Evolutionary conservation across 345 rosid genomes (phyloP).

Genomic region (Bruguiera sexangula): DNA sequence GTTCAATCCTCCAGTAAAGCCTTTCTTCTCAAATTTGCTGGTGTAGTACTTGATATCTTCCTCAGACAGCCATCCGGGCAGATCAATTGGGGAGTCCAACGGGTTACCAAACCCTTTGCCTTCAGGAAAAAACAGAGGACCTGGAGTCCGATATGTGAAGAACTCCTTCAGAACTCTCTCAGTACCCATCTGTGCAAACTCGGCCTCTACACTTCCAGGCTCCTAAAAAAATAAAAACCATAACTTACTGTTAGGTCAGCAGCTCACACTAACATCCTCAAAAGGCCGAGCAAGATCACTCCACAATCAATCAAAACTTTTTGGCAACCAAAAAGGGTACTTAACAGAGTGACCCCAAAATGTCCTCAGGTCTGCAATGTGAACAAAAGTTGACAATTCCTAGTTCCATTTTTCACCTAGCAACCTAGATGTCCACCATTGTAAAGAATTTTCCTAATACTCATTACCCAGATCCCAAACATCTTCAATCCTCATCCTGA

Average conservation of each 20-base stretch:
- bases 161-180: constrained; percentile 12
- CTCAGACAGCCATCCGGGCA: constrained; percentile 31
- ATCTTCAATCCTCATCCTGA: too few species aligned
- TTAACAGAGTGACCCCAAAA: too few species aligned
- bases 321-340: too few species aligned
- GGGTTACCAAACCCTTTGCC: constrained; percentile 22
- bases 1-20: constrained; percentile 29
- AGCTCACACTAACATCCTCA: too few species aligned
- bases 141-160: constrained; percentile 5
- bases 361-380: too few species aligned
- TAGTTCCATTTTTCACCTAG: too few species aligned
- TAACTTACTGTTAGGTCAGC: neutral
- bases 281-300: too few species aligned
- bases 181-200: constrained; percentile 10
- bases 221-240: neutral
- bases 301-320: too few species aligned
- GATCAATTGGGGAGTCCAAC: constrained; percentile 13
- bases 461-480: too few species aligned
- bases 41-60: constrained; percentile 27
- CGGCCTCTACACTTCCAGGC: constrained; percentile 19
- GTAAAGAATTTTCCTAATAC: too few species aligned
- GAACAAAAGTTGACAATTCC: too few species aligned
- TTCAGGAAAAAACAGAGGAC: constrained; percentile 12
- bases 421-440: too few species aligned
- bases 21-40: constrained; percentile 23